These are phyloP conservation scores for Mycena crocata DNA, from an alignment of 768 basidiomycete genomes.

Conservation along the genomic window DNA sequence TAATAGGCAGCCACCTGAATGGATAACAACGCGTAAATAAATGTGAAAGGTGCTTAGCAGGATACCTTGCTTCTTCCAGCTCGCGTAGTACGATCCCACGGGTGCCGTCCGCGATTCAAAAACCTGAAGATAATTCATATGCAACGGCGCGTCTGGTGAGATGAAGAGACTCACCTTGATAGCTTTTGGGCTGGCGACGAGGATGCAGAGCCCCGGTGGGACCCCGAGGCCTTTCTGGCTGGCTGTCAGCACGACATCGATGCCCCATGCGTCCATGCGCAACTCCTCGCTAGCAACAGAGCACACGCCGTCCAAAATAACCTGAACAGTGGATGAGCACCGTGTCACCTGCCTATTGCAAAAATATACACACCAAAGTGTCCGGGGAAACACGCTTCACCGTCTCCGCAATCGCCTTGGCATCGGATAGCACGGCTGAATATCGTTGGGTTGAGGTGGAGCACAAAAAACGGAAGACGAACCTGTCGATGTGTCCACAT, in stretches of 20 bases:
- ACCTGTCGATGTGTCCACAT: conserved; percentile 94
- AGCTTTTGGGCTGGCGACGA: conserved; percentile 85
- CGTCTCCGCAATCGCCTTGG: conserved; percentile 77
- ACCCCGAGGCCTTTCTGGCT: conserved; percentile 94
- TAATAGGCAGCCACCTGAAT: conserved; percentile 88
- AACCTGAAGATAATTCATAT: conserved; percentile 51
- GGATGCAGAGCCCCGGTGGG: conserved; percentile 92
- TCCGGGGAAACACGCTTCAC: conserved; percentile 85
- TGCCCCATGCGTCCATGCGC: conserved; percentile 90
- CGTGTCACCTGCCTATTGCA: not conserved
- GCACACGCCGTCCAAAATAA: conserved; percentile 94
- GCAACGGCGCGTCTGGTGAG: not conserved
- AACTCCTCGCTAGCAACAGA: conserved; percentile 97
- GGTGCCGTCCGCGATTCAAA: conserved; percentile 73
- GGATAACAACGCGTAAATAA: conserved; percentile 2
- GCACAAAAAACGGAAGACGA: conserved; percentile 24
- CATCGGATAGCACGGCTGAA: conserved; percentile 85
- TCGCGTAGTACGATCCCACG: conserved; percentile 84
- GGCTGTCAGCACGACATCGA: conserved; percentile 90
- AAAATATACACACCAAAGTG: conserved; percentile 68
- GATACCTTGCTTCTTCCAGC: conserved; percentile 79
- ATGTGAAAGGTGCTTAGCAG: conserved; percentile 4
- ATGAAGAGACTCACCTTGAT: conserved; percentile 60
- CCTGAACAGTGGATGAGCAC: conserved; percentile 49
- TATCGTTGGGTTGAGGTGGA: not conserved